Evolutionary conservation across 2,329 filamentous ascomycete genomes (phyloP).

Genomic region (Xylariomycetidae sp.): DNA sequence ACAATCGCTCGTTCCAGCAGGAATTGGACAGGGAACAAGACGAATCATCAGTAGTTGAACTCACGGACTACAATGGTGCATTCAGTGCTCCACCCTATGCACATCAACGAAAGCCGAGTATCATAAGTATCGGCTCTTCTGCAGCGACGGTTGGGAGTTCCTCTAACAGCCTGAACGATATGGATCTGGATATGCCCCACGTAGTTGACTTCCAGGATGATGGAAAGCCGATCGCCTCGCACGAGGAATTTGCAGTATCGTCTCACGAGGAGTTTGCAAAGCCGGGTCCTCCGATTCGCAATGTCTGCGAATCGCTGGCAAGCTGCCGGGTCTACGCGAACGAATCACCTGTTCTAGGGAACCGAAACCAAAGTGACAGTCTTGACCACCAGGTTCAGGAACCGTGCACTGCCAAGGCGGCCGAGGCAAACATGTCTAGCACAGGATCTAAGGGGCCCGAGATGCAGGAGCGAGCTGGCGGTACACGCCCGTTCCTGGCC

Average conservation of each 20-base stretch:
- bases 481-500: conserved; percentile 21
- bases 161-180: conserved; percentile 17
- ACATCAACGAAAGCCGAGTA: no score
- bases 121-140: conserved; percentile 25
- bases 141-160: conserved; percentile 25
- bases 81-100: no score
- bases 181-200: conserved; percentile 22
- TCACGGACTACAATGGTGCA: no score
- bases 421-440: no score
- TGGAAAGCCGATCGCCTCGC: conserved; percentile 1
- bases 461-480: conserved; percentile 38
- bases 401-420: no score
- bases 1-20: conserved; percentile 48
- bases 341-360: not conserved
- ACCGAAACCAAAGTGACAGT: not conserved
- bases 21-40: conserved; percentile 39
- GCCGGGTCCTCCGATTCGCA: not conserved
- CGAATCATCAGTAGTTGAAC: no score
- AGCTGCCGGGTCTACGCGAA: conserved; percentile 13
- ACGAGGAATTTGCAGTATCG: conserved; percentile 10
- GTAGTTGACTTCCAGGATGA: conserved; percentile 18
- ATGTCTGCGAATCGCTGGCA: conserved; percentile 13
- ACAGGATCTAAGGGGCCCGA: conserved; percentile 36
- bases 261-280: conserved; percentile 6
- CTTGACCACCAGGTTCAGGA: not conserved